A percentile compares a stretch with the other conserved stretches of the same genome.
Conservation (phyloP, 495 filamentous ascomycete species). For the Usnea hakonensis region DNA sequence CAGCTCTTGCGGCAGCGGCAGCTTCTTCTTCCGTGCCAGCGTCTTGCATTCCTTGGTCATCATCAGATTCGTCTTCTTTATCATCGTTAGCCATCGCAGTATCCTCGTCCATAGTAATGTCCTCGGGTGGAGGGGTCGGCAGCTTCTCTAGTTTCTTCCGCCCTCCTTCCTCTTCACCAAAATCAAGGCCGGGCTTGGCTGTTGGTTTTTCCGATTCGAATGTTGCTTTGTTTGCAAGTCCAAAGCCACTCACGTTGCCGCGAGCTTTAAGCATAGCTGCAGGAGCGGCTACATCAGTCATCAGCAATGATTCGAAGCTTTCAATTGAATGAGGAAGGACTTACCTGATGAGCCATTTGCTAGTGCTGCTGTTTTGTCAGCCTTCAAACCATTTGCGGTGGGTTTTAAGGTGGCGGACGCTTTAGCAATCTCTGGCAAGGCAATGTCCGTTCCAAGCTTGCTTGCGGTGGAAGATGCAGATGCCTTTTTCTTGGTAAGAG, state of each 20-base stretch:
- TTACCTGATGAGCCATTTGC: conserved; percentile 41
- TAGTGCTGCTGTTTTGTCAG: conserved; percentile 45
- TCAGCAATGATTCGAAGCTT: conserved; percentile 15
- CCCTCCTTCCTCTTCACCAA: conserved; percentile 80
- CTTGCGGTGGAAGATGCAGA: conserved; percentile 35
- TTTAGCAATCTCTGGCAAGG: conserved; percentile 50
- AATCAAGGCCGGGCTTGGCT: conserved; percentile 66
- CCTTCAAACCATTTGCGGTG: conserved; percentile 41
- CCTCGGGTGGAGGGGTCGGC: conserved; percentile 63
- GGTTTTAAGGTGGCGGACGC: conserved; percentile 38
- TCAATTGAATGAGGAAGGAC: conserved; percentile 6
- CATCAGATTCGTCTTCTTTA: conserved; percentile 50
- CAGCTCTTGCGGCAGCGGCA: conserved; percentile 73
- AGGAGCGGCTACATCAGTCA: conserved; percentile 21
- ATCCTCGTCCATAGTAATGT: conserved; percentile 46
- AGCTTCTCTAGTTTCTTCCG: conserved; percentile 83
- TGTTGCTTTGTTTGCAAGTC: conserved; percentile 57
- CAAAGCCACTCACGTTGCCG: conserved; percentile 76
- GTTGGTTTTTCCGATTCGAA: conserved; percentile 58
- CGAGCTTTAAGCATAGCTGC: conserved; percentile 46
- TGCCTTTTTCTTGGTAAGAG: conserved; percentile 65
- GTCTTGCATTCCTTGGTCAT: conserved; percentile 68
- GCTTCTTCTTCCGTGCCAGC: conserved; percentile 79
- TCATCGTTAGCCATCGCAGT: conserved; percentile 52
- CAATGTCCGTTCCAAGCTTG: conserved; percentile 55